Evolutionary conservation across 768 basidiomycete genomes (phyloP).

Genomic region (Termitomyces sp.): DNA sequence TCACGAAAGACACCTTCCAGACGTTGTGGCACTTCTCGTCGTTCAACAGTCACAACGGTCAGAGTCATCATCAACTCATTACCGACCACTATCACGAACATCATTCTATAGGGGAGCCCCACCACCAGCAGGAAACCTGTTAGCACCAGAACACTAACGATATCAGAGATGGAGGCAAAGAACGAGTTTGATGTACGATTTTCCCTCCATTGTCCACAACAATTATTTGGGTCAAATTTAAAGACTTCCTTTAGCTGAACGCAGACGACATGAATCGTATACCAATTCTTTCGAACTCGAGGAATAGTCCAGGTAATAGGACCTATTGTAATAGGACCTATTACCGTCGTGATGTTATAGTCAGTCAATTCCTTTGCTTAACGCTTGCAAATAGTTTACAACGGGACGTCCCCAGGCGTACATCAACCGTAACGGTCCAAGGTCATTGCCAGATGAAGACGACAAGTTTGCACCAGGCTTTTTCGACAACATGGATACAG

Average conservation of each 20-base stretch:
- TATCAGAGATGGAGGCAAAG: neutral
- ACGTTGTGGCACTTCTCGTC: neutral
- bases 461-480: neutral
- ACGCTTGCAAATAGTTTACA: neutral
- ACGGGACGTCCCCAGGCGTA: neutral
- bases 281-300: neutral
- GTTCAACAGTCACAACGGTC: too few relatives aligned
- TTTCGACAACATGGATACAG: neutral
- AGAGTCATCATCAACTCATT: too few relatives aligned
- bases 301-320: neutral
- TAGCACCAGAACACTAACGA: neutral
- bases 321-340: neutral
- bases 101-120: neutral
- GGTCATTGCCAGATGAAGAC: neutral
- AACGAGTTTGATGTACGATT: neutral
- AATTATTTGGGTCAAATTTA: too few relatives aligned
- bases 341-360: neutral
- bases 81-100: neutral
- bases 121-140: neutral
- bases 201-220: too few relatives aligned
- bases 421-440: neutral
- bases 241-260: neutral
- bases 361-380: neutral
- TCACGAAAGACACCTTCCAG: neutral
- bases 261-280: neutral